Percentiles rank a stretch among this genome's conserved stretches.
Conservation (phyloP, 208 protist genomes). For the Trypanosoma melophagium region DNA sequence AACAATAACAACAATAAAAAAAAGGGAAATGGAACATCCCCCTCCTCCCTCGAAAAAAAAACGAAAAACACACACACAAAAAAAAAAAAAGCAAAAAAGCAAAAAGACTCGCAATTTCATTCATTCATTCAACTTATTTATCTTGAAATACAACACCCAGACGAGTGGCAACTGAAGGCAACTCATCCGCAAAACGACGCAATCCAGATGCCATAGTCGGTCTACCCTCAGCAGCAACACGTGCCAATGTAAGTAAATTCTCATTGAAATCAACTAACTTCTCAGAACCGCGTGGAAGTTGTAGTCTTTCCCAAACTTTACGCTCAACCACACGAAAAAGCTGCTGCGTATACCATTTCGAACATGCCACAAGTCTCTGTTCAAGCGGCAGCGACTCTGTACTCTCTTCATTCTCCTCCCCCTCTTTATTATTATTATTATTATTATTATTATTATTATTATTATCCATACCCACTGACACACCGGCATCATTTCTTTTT, state of each 20-base stretch:
- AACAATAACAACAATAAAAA: no score
- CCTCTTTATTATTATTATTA: not conserved
- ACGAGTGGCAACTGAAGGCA: constrained; percentile 40
- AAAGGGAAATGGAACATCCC: no score
- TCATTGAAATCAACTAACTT: constrained; percentile 40
- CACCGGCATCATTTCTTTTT: not conserved
- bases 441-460: not conserved
- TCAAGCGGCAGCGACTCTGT: not conserved
- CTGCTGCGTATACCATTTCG: constrained; percentile 32
- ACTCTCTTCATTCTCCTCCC: not conserved
- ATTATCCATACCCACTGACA: not conserved
- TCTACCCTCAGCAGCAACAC: constrained; percentile 45
- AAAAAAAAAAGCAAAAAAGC: no score
- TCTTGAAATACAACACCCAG: constrained; percentile 10
- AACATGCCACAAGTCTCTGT: constrained; percentile 18
- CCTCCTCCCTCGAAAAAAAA: no score
- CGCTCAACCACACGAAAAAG: constrained; percentile 35
- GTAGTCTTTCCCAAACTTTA: constrained; percentile 30
- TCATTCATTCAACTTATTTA: no score
- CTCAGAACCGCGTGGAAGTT: constrained; percentile 13
- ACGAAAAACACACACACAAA: no score
- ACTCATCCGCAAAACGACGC: constrained; percentile 41
- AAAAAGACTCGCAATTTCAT: no score
- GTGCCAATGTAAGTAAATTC: constrained; percentile 51
- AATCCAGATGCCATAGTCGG: constrained; percentile 9